Evolutionary conservation across 2,329 filamentous ascomycete species (phyloP).

Genomic region (Metarhizium album): DNA sequence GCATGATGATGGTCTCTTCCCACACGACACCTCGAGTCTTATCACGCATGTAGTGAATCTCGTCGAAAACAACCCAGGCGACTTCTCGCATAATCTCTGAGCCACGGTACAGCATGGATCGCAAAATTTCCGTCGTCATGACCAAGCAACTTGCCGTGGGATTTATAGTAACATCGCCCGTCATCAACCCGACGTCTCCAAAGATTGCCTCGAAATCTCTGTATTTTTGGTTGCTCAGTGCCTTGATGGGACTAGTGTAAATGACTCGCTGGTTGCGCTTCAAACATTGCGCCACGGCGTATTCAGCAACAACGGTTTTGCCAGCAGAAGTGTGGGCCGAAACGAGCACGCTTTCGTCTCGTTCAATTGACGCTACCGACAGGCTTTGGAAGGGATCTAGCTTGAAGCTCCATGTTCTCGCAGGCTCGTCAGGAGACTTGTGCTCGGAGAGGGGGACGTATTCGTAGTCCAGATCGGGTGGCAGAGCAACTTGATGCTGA

Average conservation of each 20-base stretch:
- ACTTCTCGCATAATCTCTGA: constrained; percentile 99
- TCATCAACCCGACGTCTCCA: constrained; percentile 96
- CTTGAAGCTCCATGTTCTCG: constrained; percentile 75
- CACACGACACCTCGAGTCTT: constrained; percentile 91
- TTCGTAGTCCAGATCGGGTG: constrained; percentile 86
- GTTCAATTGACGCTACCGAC: constrained; percentile 87
- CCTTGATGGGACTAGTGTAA: constrained; percentile 98
- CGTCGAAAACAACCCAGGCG: constrained; percentile 95
- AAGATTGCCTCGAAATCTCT: constrained; percentile 93
- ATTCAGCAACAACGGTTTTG: constrained; percentile 97
- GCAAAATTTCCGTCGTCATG: constrained; percentile 98
- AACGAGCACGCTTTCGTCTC: constrained; percentile 91
- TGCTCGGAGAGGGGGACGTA: constrained; percentile 94
- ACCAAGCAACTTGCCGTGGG: constrained; percentile 95
- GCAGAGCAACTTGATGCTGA: constrained; percentile 92
- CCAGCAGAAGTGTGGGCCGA: constrained; percentile 96
- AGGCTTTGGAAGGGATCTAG: constrained; percentile 96
- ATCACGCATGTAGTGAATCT: constrained; percentile 97
- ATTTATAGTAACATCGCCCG: constrained; percentile 97
- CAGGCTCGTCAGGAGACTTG: constrained; percentile 78
- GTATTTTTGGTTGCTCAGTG: constrained; percentile 97
- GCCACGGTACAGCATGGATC: constrained; percentile 95
- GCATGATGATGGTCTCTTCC: constrained; percentile 97
- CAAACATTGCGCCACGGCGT: constrained; percentile 93
- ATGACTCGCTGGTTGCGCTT: constrained; percentile 98